Evolutionary conservation across 2,329 filamentous ascomycete genomes (phyloP), one percentile per base, ranked within the genome.

Genomic region (Aspergillus pseudoglaucus): DNA sequence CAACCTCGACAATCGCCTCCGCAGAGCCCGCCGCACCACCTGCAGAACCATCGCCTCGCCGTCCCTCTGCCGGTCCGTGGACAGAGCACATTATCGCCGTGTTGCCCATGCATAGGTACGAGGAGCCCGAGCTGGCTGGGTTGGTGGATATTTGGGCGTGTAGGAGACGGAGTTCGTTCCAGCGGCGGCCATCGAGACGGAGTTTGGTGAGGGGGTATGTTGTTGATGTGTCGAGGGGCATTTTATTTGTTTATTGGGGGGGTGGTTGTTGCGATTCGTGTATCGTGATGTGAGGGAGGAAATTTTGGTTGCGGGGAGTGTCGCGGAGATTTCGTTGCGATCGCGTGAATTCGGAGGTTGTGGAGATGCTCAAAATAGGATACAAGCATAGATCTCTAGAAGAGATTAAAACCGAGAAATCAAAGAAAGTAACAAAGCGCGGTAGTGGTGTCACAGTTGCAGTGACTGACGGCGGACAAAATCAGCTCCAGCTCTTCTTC

Each of bases 21-120:
- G 76, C 75, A 45, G 68, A 67, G 50, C 66, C 71, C 23, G 62
- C 65, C 18, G 65, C 69, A 43, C 69, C 73, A 46, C 67, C 72
- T 12, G 75, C 70, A 18, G 15, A 15, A 8, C 73, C 70, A 48
- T 78, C 69, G 25, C 70, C 64, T 50, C 74, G 68, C 57, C 78
- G 70, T 44, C 79, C 78, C 70, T 98, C 93, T 33, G 81, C 82
- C 0, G 93, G 93, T 0, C 93, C 93, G 1, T 84, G 83, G 42
- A 98, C 84, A 20, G 90, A 89, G 71, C 91, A 96, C 71, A 97
- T 88, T 58, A 98, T 85, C 66, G 95, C 93, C 18, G 93, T 98
- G 72, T 97, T 95, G 60, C 93, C 93, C 85, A 95, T 95, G 66
- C 95, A 89, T 50, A 97, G 82, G 70, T 95, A 95, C 52, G 86